Conservation (phyloP, 2,329 filamentous ascomycete species). For the Alternaria sp. region DNA sequence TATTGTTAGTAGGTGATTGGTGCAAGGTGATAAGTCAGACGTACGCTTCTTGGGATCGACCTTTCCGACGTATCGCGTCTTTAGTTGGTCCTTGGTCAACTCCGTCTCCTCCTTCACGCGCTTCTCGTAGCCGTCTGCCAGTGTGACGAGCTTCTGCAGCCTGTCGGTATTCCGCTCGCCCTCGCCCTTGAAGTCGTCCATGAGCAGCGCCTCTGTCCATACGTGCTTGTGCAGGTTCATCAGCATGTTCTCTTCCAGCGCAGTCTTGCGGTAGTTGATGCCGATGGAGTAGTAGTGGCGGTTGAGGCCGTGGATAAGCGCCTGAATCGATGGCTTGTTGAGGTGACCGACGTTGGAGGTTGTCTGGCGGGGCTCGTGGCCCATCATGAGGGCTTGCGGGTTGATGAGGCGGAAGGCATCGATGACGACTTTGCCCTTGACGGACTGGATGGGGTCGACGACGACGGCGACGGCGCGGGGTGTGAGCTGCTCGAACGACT, state of each 20-base stretch:
- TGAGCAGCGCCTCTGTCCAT: constrained; percentile 96
- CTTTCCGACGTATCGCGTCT: constrained; percentile 98
- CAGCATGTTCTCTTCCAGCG: constrained; percentile 97
- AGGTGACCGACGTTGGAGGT: constrained; percentile 97
- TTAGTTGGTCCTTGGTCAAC: constrained; percentile 94
- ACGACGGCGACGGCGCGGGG: constrained; percentile 96
- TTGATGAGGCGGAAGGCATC: constrained; percentile 99
- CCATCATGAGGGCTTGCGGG: constrained; percentile 96
- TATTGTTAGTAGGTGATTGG: constrained; percentile 34
- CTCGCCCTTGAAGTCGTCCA: constrained; percentile 92
- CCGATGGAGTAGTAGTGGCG: constrained; percentile 99
- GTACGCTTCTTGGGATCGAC: constrained; percentile 94
- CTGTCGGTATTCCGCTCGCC: constrained; percentile 85
- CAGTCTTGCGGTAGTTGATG: constrained; percentile 98
- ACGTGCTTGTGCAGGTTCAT: constrained; percentile 99
- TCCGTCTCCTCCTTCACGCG: constrained; percentile 98
- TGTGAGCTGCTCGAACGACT: constrained; percentile 99
- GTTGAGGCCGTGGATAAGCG: constrained; percentile 96
- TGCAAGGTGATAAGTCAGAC: too few relatives aligned
- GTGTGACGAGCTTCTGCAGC: constrained; percentile 81
- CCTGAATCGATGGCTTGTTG: constrained; percentile 99
- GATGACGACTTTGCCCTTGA: constrained; percentile 99
- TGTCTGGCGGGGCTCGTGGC: constrained; percentile 95
- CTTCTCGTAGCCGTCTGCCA: constrained; percentile 98
- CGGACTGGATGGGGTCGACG: constrained; percentile 97